Percentiles rank a stretch among this genome's conserved stretches.
phyloP scores from a whole-genome alignment of 495 filamentous ascomycete species.

The Penicillium lividum region DNA sequence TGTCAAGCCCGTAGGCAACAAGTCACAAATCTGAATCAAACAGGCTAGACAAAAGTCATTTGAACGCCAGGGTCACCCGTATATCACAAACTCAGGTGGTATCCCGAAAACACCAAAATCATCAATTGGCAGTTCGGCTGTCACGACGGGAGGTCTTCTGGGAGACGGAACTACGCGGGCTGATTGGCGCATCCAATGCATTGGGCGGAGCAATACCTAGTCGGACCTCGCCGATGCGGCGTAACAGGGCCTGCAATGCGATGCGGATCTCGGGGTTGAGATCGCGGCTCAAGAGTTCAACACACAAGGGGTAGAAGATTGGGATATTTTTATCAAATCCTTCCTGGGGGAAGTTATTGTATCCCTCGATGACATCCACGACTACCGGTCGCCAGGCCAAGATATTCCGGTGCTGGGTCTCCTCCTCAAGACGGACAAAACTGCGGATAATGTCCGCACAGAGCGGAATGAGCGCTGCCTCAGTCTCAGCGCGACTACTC shows the following conservation, averaged over 20 bases:
- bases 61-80: conserved; percentile 25
- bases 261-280: conserved; percentile 74
- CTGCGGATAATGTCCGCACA: conserved; percentile 88
- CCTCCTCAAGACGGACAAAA: conserved; percentile 83
- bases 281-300: conserved; percentile 83
- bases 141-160: conserved; percentile 33
- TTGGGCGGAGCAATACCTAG: conserved; percentile 59
- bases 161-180: conserved; percentile 47
- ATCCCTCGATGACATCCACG: conserved; percentile 96
- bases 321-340: conserved; percentile 78
- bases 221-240: conserved; percentile 78
- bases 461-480: conserved; percentile 88
- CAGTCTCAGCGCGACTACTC: conserved; percentile 75
- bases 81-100: conserved; percentile 29
- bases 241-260: conserved; percentile 72
- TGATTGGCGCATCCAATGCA: conserved; percentile 42
- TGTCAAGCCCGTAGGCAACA: conserved; percentile 10
- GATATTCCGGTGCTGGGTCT: conserved; percentile 93
- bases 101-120: conserved; percentile 31
- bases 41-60: conserved; percentile 13
- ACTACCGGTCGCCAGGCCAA: conserved; percentile 96
- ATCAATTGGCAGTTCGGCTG: conserved; percentile 25
- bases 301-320: conserved; percentile 80
- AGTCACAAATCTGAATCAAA: conserved; percentile 8
- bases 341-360: conserved; percentile 79